These are phyloP conservation scores for Tetrapisispora namnaoensis DNA, from an alignment of 805 yeast genomes.

Conservation along the genomic window DNA sequence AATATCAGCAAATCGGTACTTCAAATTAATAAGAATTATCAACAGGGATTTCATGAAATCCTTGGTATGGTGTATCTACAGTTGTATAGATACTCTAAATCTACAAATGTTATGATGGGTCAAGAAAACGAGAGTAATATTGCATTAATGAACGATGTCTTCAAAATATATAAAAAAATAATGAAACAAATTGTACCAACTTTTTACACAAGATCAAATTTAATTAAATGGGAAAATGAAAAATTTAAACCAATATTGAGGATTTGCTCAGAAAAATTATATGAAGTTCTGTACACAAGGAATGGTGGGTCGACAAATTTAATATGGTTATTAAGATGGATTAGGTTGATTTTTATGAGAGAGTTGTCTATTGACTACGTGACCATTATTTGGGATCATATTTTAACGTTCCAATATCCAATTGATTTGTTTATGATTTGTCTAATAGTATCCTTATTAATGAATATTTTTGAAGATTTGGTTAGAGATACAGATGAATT, in stretches of 20 bases:
- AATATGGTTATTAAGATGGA: slow-evolving; percentile 29
- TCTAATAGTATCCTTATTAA: slow-evolving; percentile 16
- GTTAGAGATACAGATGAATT: slow-evolving; percentile 7
- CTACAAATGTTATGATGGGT: not conserved
- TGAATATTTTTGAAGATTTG: slow-evolving; percentile 14
- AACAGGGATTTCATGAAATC: slow-evolving; percentile 28
- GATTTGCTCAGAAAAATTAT: slow-evolving; percentile 12
- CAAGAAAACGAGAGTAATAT: not conserved
- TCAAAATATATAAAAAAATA: slow-evolving; percentile 19
- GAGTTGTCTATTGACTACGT: slow-evolving; percentile 20
- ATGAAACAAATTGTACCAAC: slow-evolving; percentile 19
- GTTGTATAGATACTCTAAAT: slow-evolving; percentile 8
- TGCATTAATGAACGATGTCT: slow-evolving; percentile 9
- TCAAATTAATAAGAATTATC: slow-evolving; percentile 10
- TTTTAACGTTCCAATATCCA: slow-evolving; percentile 20
- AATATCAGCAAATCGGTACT: slow-evolving; percentile 1
- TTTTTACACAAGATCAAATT: slow-evolving; percentile 19
- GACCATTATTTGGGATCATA: slow-evolving; percentile 26
- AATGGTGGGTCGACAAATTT: slow-evolving; percentile 12
- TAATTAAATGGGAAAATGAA: slow-evolving; percentile 20
- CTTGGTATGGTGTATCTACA: slow-evolving; percentile 23
- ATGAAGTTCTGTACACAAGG: slow-evolving; percentile 3
- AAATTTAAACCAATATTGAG: slow-evolving; percentile 16
- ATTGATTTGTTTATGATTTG: slow-evolving; percentile 17
- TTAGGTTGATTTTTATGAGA: slow-evolving; percentile 23